Evolutionary conservation across 495 filamentous ascomycete genomes (phyloP), one percentile per base, ranked within the genome.

Genomic region (Hyaloscypha hepaticicola): DNA sequence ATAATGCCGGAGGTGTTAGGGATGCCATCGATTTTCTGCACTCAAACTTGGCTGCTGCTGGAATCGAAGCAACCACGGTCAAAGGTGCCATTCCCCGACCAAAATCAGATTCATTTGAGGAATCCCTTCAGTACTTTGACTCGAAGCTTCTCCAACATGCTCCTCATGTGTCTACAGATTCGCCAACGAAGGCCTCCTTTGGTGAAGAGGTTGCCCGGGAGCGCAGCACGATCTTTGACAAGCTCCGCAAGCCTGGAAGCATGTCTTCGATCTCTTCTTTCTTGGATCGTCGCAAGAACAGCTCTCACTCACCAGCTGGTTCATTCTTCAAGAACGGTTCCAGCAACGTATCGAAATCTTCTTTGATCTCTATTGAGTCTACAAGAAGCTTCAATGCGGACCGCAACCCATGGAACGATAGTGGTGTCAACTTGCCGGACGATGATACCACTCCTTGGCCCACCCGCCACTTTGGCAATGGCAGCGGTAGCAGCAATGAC

Each of bases 61-160:
- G 90, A n/a, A 84, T 97, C 34, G 90, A 96, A 67, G 87, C 88
- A 3, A 90, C 84, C 51, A 86, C 91, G 25, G 87, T 99, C 68
- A 96, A 95, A 75, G 95, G 96, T 57, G 88, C 92, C 16, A 94
- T 98, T 66, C 92, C 94, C 0, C 89, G 94, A 52, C 96, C 95
- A 57, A 97, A 98, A 80, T 97, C 95, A 5, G 95, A 99, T 76
- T 96, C 95, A 1, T 99, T 98, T 72, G 95, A 98, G 71, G 96
- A 98, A 65, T 93, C 92, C 48, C 83, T 97, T 31, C 93, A 91
- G 27, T 97, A 91, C 80, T 99, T 99, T 75, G 89, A 97, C 75
- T 95, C 93, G 0, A 97, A 97, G 77, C 79, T 99, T 33, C 82
- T 99, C 34, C 96, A 98, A 75, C 90, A 93, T 71, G 91, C 91